A percentile compares a stretch with the other conserved stretches of the same genome.
phyloP scores from a whole-genome alignment of 2,329 filamentous ascomycete genomes.

The Sporothrix euskadiensis region DNA sequence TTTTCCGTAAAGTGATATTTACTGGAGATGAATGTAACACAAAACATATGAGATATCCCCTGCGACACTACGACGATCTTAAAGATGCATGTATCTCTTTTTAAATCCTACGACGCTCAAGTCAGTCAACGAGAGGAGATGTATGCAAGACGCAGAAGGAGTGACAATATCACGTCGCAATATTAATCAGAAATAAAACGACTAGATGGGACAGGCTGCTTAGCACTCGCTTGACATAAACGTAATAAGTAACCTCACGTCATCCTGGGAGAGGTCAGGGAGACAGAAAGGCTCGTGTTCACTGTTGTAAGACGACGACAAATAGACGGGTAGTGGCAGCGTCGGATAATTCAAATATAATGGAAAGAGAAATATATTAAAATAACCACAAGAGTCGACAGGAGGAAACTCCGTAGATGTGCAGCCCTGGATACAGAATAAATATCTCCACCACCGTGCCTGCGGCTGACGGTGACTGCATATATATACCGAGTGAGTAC shows the following conservation, averaged over 20 bases:
- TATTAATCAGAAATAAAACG: not conserved
- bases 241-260: not conserved
- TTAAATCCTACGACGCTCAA: not conserved
- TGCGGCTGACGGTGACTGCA: conserved; percentile 5
- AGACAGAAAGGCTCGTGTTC: not conserved
- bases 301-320: not conserved
- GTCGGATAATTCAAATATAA: not conserved
- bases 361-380: not conserved
- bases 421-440: not conserved
- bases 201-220: not conserved
- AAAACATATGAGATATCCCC: not conserved
- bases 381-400: not conserved
- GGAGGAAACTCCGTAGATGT: not conserved
- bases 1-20: not conserved
- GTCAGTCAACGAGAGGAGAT: not conserved
- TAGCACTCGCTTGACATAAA: not conserved
- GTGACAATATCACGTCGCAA: not conserved
- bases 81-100: not conserved
- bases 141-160: not conserved
- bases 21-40: not conserved
- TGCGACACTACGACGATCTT: not conserved
- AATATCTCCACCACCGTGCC: not conserved
- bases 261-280: not conserved
- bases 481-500: not conserved
- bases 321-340: not conserved